These are phyloP conservation scores for Trichoderma semiorbis DNA, from an alignment of 2,329 filamentous ascomycete species.

Conservation along the genomic window DNA sequence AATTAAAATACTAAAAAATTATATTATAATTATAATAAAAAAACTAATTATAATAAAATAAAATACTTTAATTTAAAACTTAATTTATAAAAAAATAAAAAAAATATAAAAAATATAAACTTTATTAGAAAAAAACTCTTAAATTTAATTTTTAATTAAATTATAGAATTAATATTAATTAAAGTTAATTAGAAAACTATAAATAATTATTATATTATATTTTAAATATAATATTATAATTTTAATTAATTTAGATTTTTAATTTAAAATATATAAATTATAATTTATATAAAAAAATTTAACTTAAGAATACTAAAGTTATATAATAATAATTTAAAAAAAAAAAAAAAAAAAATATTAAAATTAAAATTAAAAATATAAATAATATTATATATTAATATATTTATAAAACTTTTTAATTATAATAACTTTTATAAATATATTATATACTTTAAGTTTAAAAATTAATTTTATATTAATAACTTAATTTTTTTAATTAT, in stretches of 20 bases:
- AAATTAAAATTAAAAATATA: too few species aligned
- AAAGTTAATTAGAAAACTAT: neutral
- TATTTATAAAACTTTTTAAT: too few species aligned
- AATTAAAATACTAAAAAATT: neutral
- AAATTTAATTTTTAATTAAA: neutral
- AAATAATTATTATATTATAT: neutral
- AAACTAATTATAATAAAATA: neutral
- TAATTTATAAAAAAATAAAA: neutral
- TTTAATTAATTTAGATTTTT: neutral
- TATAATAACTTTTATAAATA: too few species aligned
- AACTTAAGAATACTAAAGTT: neutral
- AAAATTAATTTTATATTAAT: too few species aligned
- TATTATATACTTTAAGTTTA: too few species aligned
- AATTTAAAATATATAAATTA: neutral
- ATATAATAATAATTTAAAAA: neutral
- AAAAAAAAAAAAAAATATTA: slow-evolving; percentile 27
- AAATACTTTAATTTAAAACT: neutral
- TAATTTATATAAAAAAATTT: neutral
- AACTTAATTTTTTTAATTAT: too few species aligned
- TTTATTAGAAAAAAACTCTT: too few species aligned
- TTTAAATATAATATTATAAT: neutral
- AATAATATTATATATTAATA: too few species aligned
- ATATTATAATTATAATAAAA: neutral
- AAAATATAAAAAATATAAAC: neutral
- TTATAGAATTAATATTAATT: neutral